Conservation (phyloP, 805 yeast species). For the Lachancea sp. region DNA sequence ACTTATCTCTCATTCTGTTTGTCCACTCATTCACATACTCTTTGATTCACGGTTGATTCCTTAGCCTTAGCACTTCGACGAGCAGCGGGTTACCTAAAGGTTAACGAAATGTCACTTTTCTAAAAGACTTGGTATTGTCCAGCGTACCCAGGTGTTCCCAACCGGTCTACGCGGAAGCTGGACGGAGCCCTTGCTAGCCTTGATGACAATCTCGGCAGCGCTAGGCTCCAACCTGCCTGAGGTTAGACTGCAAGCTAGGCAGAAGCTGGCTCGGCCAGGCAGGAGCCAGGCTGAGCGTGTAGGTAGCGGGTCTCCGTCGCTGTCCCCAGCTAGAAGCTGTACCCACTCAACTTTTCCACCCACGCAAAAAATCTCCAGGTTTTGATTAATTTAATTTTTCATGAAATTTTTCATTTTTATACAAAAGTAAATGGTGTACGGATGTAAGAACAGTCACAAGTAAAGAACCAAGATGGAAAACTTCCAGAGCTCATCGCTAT, state of each 20-base stretch:
- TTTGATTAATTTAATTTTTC: not conserved
- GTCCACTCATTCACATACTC: not conserved
- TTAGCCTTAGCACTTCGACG: slow-evolving; percentile 1
- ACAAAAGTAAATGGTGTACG: not conserved
- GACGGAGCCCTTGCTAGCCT: not conserved
- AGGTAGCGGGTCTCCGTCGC: too few relatives aligned
- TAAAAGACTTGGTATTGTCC: slow-evolving; percentile 5
- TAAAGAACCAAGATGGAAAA: too few relatives aligned
- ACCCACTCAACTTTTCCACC: not conserved
- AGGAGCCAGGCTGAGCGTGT: not conserved
- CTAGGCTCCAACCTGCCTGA: too few relatives aligned
- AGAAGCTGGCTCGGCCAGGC: not conserved
- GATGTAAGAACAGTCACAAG: not conserved
- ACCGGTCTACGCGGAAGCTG: not conserved
- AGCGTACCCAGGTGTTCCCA: not conserved
- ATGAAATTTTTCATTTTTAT: not conserved
- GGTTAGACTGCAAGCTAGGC: not conserved
- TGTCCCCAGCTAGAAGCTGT: too few relatives aligned
- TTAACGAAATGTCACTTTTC: slow-evolving; percentile 5
- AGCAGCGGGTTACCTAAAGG: slow-evolving; percentile 1
- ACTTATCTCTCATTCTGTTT: not conserved
- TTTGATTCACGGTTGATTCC: slow-evolving; percentile 10
- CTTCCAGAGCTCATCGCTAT: too few relatives aligned
- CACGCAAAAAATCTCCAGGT: not conserved
- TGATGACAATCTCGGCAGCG: too few relatives aligned